Conservation (phyloP, 2,329 filamentous ascomycete species). For the Lachnellula willkommii region DNA sequence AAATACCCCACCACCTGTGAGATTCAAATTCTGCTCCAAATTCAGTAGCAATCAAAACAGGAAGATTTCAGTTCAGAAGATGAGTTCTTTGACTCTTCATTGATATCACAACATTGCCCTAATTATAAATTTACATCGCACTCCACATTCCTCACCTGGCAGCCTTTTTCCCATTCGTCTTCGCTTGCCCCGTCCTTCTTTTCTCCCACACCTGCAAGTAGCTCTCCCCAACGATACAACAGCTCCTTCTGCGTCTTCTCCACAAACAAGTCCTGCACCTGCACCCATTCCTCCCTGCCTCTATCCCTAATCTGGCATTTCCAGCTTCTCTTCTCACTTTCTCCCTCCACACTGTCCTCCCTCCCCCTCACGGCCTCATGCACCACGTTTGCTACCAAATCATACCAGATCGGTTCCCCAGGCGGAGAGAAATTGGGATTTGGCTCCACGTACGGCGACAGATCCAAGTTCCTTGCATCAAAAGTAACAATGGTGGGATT, state of each 20-base stretch:
- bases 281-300: conserved; percentile 79
- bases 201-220: conserved; percentile 97
- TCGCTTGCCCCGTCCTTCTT: conserved; percentile 44
- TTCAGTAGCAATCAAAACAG: too few species aligned
- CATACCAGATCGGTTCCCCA: conserved; percentile 85
- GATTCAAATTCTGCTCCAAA: neutral
- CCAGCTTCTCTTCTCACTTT: conserved; percentile 87
- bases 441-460: conserved; percentile 87
- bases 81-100: neutral
- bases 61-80: neutral
- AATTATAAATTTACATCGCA: conserved; percentile 7
- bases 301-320: conserved; percentile 84
- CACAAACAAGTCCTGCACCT: conserved; percentile 90
- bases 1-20: neutral
- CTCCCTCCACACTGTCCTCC: conserved; percentile 81
- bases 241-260: conserved; percentile 84
- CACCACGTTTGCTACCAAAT: conserved; percentile 91
- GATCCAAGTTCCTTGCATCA: conserved; percentile 76
- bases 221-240: conserved; percentile 84
- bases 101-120: neutral
- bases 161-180: conserved; percentile 1
- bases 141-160: neutral
- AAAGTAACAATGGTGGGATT: conserved; percentile 99
- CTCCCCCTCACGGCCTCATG: conserved; percentile 73
- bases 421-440: conserved; percentile 65